These are phyloP conservation scores for Arthrinium puccinioides DNA, from an alignment of 2,329 filamentous ascomycete species.

Conservation along the genomic window DNA sequence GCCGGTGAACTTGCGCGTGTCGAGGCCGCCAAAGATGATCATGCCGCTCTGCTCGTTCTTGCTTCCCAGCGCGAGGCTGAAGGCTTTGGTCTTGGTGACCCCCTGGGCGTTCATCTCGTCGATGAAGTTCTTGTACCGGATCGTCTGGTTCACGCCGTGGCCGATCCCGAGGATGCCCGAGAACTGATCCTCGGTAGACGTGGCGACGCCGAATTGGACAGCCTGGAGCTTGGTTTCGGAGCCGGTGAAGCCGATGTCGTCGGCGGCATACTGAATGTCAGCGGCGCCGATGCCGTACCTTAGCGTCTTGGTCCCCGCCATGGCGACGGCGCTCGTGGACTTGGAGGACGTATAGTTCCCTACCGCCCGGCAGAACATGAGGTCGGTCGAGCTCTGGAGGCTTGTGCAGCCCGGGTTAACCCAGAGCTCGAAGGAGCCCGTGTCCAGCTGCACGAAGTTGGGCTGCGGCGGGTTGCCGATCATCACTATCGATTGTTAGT, in stretches of 20 bases:
- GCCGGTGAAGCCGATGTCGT: constrained; percentile 35
- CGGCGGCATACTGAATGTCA: constrained; percentile 41
- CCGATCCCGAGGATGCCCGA: constrained; percentile 68
- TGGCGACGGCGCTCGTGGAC: constrained; percentile 30
- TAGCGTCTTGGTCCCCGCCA: constrained; percentile 31
- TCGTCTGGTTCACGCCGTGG: constrained; percentile 45
- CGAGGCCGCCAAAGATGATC: constrained; percentile 61
- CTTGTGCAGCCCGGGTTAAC: constrained; percentile 52
- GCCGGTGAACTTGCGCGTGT: constrained; percentile 57
- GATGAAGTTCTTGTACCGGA: constrained; percentile 42
- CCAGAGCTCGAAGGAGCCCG: constrained; percentile 54
- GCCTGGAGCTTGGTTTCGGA: constrained; percentile 32
- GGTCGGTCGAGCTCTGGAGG: constrained; percentile 30
- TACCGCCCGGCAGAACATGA: constrained; percentile 35
- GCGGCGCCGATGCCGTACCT: constrained; percentile 45
- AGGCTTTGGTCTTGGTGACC: constrained; percentile 53
- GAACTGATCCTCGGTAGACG: constrained; percentile 36
- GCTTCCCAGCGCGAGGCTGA: constrained; percentile 59
- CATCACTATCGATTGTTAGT: no score
- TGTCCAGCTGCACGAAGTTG: constrained; percentile 50
- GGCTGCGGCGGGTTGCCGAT: constrained; percentile 48
- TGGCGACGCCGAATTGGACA: constrained; percentile 63
- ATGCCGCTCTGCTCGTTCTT: constrained; percentile 52
- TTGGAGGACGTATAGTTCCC: constrained; percentile 34
- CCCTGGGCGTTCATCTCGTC: constrained; percentile 43